Conservation (phyloP, 2,329 filamentous ascomycete genomes). For the Colletotrichum spaethianum region DNA sequence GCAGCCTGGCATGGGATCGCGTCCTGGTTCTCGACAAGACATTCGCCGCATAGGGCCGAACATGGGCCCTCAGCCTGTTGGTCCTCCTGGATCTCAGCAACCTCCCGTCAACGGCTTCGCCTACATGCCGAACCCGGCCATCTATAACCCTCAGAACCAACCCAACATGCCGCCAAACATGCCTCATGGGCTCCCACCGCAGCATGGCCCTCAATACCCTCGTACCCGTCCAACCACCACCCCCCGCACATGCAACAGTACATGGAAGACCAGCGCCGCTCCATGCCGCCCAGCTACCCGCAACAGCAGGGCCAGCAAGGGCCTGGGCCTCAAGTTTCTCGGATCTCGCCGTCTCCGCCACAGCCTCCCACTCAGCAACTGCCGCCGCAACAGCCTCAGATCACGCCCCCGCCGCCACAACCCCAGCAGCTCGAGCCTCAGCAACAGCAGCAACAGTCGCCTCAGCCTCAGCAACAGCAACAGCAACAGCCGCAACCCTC, state of each 20-base stretch:
- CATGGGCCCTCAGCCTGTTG: constrained; percentile 75
- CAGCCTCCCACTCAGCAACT: constrained; percentile 69
- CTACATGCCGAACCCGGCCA: constrained; percentile 88
- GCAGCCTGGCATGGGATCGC: constrained; percentile 81
- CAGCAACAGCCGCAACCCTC: constrained; percentile 60
- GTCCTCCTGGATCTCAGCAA: constrained; percentile 67
- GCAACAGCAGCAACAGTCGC: constrained; percentile 50
- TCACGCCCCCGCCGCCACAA: constrained; percentile 69
- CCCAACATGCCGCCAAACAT: constrained; percentile 57
- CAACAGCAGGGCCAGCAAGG: constrained; percentile 66
- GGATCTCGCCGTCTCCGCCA: constrained; percentile 72
- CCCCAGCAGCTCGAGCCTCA: constrained; percentile 51
- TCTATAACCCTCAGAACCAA: constrained; percentile 79
- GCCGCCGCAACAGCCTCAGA: constrained; percentile 63
- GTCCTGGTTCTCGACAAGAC: constrained; percentile 85
- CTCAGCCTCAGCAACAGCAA: constrained; percentile 55
- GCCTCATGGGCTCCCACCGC: constrained; percentile 55
- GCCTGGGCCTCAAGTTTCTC: constrained; percentile 60
- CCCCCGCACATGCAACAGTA: constrained; percentile 74
- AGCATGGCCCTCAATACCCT: constrained; percentile 55
- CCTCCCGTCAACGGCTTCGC: constrained; percentile 79
- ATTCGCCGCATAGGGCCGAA: constrained; percentile 82
- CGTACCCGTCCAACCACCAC: constrained; percentile 47
- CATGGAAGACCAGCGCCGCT: constrained; percentile 81
- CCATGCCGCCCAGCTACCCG: constrained; percentile 77